Percentiles rank a stretch among this genome's conserved stretches.
phyloP scores from a whole-genome alignment of 2,329 filamentous ascomycete genomes.

The Saccharata proteae region DNA sequence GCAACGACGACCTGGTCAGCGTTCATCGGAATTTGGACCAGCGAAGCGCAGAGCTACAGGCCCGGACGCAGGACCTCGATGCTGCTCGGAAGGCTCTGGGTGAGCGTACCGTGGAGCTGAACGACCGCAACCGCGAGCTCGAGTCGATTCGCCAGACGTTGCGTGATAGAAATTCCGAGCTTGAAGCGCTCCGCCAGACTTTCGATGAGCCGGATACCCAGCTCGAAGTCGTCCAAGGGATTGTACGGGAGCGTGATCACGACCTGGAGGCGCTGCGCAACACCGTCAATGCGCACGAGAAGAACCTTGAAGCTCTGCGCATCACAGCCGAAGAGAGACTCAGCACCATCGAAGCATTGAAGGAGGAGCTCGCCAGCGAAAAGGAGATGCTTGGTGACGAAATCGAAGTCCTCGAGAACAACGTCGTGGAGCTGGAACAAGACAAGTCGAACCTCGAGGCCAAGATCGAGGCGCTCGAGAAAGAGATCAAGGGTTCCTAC shows the following conservation, averaged over 20 bases:
- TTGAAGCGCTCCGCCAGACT: slow-evolving; percentile 22
- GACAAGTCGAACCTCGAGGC: slow-evolving; percentile 49
- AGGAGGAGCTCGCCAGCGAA: slow-evolving; percentile 29
- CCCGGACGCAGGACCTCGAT: slow-evolving; percentile 23
- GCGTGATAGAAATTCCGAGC: slow-evolving; percentile 23
- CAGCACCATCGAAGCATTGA: slow-evolving; percentile 39
- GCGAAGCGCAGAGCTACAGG: slow-evolving; percentile 11
- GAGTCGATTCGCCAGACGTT: slow-evolving; percentile 22
- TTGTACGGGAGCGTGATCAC: slow-evolving; percentile 31
- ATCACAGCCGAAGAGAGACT: slow-evolving; percentile 23
- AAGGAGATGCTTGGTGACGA: slow-evolving; percentile 38
- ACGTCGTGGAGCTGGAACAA: slow-evolving; percentile 28
- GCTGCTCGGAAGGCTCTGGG: slow-evolving; percentile 17
- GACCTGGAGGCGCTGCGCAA: slow-evolving; percentile 44
- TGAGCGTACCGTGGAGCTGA: slow-evolving; percentile 24
- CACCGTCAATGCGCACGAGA: slow-evolving; percentile 21
- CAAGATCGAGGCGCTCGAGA: slow-evolving; percentile 33
- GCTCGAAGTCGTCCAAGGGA: slow-evolving; percentile 28
- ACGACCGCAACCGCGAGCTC: slow-evolving; percentile 22
- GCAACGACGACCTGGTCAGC: slow-evolving; percentile 6
- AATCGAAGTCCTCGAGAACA: slow-evolving; percentile 34
- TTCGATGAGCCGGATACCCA: slow-evolving; percentile 27
- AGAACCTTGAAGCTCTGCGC: slow-evolving; percentile 21
- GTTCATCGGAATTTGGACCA: slow-evolving; percentile 4
- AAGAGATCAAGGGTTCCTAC: slow-evolving; percentile 12